A percentile compares a stretch with the other conserved stretches of the same genome.
Evolutionary conservation across 345 rosid species (phyloP).

Genomic region (Xanthoceras sorbifolium): DNA sequence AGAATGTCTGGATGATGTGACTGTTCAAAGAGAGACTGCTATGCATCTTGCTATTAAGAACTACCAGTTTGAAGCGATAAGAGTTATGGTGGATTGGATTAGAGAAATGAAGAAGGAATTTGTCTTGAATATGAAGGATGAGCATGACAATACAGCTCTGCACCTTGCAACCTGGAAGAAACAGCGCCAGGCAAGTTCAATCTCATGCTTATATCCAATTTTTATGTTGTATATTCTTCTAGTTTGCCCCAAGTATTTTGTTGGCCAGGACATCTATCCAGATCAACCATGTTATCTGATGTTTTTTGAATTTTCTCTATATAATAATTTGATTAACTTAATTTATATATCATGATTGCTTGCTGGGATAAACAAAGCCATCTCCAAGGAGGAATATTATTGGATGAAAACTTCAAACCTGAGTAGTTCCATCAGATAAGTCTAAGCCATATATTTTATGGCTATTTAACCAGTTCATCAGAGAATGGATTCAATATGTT

Average conservation of each 20-base stretch:
- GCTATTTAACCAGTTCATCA: too few species aligned
- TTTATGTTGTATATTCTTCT: not conserved
- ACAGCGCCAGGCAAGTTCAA: conserved; percentile 36
- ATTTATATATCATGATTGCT: too few species aligned
- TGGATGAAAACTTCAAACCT: too few species aligned
- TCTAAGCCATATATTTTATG: not conserved
- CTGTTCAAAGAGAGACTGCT: conserved; percentile 41
- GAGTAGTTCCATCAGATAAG: not conserved
- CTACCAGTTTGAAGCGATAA: conserved; percentile 30
- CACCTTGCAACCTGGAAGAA: conserved; percentile 49
- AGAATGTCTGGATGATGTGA: conserved; percentile 41
- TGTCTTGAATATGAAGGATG: conserved; percentile 43
- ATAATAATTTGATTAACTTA: not conserved
- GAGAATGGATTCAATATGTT: too few species aligned
- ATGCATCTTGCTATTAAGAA: conserved; percentile 44
- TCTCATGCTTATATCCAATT: not conserved
- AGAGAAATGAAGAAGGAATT: conserved; percentile 27
- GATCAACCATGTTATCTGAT: too few species aligned
- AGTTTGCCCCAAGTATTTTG: not conserved
- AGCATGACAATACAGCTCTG: conserved; percentile 42
- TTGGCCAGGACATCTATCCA: not conserved
- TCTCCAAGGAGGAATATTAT: too few species aligned
- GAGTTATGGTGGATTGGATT: conserved; percentile 38
- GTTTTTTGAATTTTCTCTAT: too few species aligned
- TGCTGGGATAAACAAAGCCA: too few species aligned